Evolutionary conservation across 139 green algal genomes (phyloP).

Genomic region (Chlorella ohadii): DNA sequence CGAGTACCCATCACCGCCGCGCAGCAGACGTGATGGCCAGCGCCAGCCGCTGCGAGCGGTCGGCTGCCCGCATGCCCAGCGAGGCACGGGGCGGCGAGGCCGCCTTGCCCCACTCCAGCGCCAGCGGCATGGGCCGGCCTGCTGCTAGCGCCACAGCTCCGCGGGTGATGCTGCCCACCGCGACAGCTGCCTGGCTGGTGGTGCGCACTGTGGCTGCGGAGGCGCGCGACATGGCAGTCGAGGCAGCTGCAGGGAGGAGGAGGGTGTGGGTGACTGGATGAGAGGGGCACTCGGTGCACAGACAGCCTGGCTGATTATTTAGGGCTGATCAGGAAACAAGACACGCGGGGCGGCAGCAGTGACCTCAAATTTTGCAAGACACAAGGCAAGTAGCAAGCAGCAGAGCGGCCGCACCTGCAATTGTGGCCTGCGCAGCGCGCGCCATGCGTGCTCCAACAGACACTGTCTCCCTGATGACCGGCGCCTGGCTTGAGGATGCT

Average conservation of each 20-base stretch:
- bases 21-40: constrained; percentile 28
- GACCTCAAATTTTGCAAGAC: no score
- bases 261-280: no score
- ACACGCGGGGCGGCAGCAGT: no score
- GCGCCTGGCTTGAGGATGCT: not conserved
- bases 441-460: constrained; percentile 32
- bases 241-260: not conserved
- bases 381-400: no score
- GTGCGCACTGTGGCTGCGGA: constrained; percentile 6
- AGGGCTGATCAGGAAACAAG: no score
- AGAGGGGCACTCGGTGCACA: no score
- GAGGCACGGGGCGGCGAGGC: constrained; percentile 1
- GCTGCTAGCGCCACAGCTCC: not conserved
- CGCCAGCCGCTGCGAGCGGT: constrained; percentile 33
- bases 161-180: not conserved
- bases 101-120: not conserved
- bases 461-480: constrained; percentile 2
- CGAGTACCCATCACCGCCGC: not conserved
- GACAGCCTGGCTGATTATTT: no score
- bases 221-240: constrained; percentile 17
- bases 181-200: constrained; percentile 13
- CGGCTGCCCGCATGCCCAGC: not conserved
- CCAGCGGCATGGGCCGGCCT: not conserved
- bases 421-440: constrained; percentile 21
- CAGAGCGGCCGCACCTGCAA: no score